These are phyloP conservation scores for Lactifluus hygrophoroides DNA, from an alignment of 768 basidiomycete species.

Conservation along the genomic window DNA sequence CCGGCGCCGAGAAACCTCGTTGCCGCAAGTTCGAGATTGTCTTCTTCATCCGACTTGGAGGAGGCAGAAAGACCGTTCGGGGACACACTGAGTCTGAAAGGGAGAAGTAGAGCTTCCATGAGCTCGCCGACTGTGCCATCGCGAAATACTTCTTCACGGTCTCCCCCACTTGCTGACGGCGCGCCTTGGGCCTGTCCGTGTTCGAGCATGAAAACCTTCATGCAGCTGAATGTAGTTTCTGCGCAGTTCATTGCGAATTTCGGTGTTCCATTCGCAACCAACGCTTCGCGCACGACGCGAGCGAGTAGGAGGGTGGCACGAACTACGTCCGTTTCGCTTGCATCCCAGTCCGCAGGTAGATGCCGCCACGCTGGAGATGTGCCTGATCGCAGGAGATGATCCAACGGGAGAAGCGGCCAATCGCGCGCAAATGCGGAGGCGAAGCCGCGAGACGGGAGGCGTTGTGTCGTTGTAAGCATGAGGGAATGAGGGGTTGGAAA, in stretches of 20 bases:
- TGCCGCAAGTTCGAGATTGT: slow-evolving; percentile 46
- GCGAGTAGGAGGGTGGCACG: slow-evolving; percentile 60
- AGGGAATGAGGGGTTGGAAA: slow-evolving; percentile 48
- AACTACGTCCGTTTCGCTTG: slow-evolving; percentile 70
- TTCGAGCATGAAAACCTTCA: slow-evolving; percentile 96
- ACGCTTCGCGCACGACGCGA: slow-evolving; percentile 38
- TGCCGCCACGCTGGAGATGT: slow-evolving; percentile 60
- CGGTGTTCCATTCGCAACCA: slow-evolving; percentile 35
- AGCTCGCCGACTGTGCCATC: slow-evolving; percentile 51
- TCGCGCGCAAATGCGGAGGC: slow-evolving; percentile 46
- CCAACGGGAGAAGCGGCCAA: slow-evolving; percentile 63
- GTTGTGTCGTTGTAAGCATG: slow-evolving; percentile 46
- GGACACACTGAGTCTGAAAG: slow-evolving; percentile 38
- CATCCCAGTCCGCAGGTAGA: slow-evolving; percentile 65
- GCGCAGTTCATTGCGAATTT: slow-evolving; percentile 41
- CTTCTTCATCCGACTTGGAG: slow-evolving; percentile 13
- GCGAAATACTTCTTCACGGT: slow-evolving; percentile 61
- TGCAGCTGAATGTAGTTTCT: slow-evolving; percentile 64
- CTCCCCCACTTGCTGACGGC: slow-evolving; percentile 24
- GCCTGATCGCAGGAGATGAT: slow-evolving; percentile 75
- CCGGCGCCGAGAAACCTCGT: slow-evolving; percentile 48
- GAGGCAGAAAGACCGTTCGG: slow-evolving; percentile 20
- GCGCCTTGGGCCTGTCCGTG: slow-evolving; percentile 49
- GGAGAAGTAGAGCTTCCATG: slow-evolving; percentile 52
- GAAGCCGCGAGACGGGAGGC: slow-evolving; percentile 27